Evolutionary conservation across 2,329 filamentous ascomycete species (phyloP).

Genomic region (Colletotrichum abscissum): DNA sequence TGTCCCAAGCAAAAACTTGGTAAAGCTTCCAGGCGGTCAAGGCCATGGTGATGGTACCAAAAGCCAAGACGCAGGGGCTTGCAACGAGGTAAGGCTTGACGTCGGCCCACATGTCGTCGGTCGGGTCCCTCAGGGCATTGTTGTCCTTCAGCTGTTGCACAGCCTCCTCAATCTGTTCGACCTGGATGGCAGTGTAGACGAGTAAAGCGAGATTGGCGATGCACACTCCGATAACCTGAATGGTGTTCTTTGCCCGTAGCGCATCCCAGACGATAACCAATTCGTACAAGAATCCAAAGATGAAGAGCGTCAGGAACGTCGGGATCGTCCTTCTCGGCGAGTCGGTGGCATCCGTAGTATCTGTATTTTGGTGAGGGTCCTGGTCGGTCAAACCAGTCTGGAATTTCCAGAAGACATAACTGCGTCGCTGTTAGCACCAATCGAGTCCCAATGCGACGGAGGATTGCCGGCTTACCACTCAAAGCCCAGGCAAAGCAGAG

Average conservation of each 20-base stretch:
- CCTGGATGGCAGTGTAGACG: slow-evolving; percentile 92
- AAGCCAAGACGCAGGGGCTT: slow-evolving; percentile 84
- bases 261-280: slow-evolving; percentile 93
- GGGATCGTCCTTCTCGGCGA: slow-evolving; percentile 81
- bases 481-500: slow-evolving; percentile 81
- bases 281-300: slow-evolving; percentile 96
- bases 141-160: slow-evolving; percentile 63
- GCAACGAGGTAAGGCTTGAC: slow-evolving; percentile 84
- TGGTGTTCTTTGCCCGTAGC: slow-evolving; percentile 94
- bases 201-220: slow-evolving; percentile 91
- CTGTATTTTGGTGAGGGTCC: slow-evolving; percentile 43
- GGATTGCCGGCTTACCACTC: slow-evolving; percentile 76
- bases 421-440: slow-evolving; percentile 47
- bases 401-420: slow-evolving; percentile 91
- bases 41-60: slow-evolving; percentile 78
- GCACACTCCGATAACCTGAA: slow-evolving; percentile 96
- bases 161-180: slow-evolving; percentile 87
- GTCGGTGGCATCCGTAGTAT: slow-evolving; percentile 55
- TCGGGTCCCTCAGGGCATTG: slow-evolving; percentile 45
- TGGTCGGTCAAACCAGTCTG: slow-evolving; percentile 66
- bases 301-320: slow-evolving; percentile 95
- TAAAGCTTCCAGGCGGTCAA: slow-evolving; percentile 95
- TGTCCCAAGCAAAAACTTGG: slow-evolving; percentile 98
- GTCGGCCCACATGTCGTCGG: slow-evolving; percentile 70
- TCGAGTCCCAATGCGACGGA: background rate